Conservation (phyloP, 2,329 filamentous ascomycete species). For the Chalaropsis ovoidea region DNA sequence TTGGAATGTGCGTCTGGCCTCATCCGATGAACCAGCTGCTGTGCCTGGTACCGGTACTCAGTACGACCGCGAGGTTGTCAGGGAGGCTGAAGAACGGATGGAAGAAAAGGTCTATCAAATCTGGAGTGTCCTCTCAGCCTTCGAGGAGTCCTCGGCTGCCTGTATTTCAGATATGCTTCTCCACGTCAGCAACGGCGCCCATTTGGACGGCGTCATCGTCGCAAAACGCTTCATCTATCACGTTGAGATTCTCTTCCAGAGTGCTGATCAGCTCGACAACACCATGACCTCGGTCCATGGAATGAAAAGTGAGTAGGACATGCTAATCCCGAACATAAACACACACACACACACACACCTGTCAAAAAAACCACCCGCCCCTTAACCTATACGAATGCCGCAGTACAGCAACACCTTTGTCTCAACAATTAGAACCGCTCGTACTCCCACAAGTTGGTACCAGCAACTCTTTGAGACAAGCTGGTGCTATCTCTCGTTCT, state of each 20-base stretch:
- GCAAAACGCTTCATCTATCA: constrained; percentile 95
- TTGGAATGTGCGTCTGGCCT: constrained; percentile 79
- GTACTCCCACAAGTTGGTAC: background rate
- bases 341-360: background rate
- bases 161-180: constrained; percentile 99
- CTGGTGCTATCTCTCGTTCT: background rate
- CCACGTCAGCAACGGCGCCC: constrained; percentile 94
- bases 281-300: constrained; percentile 43
- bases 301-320: constrained; percentile 52
- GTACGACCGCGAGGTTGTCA: constrained; percentile 57
- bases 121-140: constrained; percentile 93
- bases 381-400: background rate
- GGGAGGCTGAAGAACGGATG: constrained; percentile 82
- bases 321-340: background rate
- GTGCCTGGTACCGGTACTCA: constrained; percentile 29
- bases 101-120: constrained; percentile 97
- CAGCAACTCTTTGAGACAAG: constrained; percentile 5
- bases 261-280: constrained; percentile 73
- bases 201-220: constrained; percentile 86
- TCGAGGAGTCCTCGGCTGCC: constrained; percentile 93
- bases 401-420: background rate
- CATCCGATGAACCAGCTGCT: constrained; percentile 22
- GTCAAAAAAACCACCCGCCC: background rate
- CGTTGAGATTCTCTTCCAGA: constrained; percentile 82
- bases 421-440: background rate